Percentiles rank a stretch among this genome's conserved stretches.
phyloP scores from a whole-genome alignment of 768 basidiomycete species.

The Pleurotus pulmonarius region DNA sequence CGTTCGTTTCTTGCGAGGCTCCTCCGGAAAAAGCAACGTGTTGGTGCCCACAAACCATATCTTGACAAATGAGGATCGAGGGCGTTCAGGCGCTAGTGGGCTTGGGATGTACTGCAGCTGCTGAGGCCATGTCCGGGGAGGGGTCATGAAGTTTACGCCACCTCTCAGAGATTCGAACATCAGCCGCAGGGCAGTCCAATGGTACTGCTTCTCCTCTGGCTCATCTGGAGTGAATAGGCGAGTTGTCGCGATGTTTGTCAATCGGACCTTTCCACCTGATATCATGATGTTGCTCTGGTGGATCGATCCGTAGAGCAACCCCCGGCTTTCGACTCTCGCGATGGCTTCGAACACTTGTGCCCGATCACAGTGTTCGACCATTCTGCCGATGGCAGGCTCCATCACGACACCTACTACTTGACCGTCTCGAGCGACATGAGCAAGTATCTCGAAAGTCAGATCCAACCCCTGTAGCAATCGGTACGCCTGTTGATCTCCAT shows the following conservation, averaged over 20 bases:
- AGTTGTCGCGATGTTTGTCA: conserved; percentile 22
- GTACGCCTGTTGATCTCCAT: conserved; percentile 13
- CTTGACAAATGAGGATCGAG: neutral
- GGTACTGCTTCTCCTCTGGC: neutral
- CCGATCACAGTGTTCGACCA: conserved; percentile 12
- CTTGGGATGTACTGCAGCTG: conserved; percentile 3
- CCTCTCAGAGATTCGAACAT: conserved; percentile 6
- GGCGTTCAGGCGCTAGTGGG: neutral
- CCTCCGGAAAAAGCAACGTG: neutral
- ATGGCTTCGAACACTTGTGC: conserved; percentile 13
- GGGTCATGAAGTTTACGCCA: conserved; percentile 2
- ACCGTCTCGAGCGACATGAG: conserved; percentile 16
- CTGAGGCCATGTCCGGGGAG: neutral
- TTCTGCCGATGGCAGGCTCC: conserved; percentile 13
- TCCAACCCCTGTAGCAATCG: conserved; percentile 12
- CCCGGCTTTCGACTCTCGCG: conserved; percentile 7
- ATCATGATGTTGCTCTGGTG: conserved; percentile 25
- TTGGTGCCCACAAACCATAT: conserved; percentile 1
- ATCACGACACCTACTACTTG: conserved; percentile 17
- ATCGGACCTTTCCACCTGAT: conserved; percentile 30
- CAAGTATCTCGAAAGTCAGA: conserved; percentile 13
- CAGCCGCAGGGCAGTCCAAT: conserved; percentile 6
- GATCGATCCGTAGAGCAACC: conserved; percentile 20
- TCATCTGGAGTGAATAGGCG: conserved; percentile 2
- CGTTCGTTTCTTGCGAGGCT: neutral